A percentile compares a stretch with the other conserved stretches of the same genome.
Evolutionary conservation across 2,329 filamentous ascomycete genomes (phyloP).

Genomic region (Colletotrichum echinochloae): DNA sequence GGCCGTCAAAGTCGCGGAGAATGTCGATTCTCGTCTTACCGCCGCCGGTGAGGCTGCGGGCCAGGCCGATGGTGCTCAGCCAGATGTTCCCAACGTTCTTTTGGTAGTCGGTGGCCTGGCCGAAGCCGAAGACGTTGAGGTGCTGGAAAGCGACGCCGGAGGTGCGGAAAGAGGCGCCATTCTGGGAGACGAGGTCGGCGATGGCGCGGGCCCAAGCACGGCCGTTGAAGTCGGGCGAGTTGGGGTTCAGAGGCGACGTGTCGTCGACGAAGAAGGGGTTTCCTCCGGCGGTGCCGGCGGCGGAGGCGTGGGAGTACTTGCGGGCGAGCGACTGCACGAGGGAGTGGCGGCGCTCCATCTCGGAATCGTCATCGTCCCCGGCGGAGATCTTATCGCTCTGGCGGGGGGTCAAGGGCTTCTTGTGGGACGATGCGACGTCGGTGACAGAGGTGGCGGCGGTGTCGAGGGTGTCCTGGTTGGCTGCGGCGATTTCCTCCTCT

Average conservation of each 20-base stretch:
- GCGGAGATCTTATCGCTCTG: conserved; percentile 47
- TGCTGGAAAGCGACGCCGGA: conserved; percentile 75
- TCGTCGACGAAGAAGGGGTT: conserved; percentile 66
- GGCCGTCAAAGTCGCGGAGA: conserved; percentile 73
- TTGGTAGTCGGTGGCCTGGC: conserved; percentile 77
- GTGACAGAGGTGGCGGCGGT: conserved; percentile 54
- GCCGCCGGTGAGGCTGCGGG: conserved; percentile 64
- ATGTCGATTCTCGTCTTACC: conserved; percentile 74
- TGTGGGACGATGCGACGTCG: conserved; percentile 48
- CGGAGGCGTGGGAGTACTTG: conserved; percentile 64
- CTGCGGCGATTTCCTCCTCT: conserved; percentile 44
- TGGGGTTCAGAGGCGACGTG: conserved; percentile 66
- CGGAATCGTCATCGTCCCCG: conserved; percentile 55
- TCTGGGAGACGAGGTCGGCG: conserved; percentile 62
- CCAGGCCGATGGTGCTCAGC: conserved; percentile 60
- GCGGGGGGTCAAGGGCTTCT: conserved; percentile 29
- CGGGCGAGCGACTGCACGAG: conserved; percentile 68
- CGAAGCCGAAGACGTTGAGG: conserved; percentile 76
- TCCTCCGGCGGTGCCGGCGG: conserved; percentile 47
- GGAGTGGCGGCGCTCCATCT: conserved; percentile 63
- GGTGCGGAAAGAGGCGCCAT: conserved; percentile 68
- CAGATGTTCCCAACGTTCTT: conserved; percentile 74
- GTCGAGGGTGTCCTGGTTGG: conserved; percentile 46
- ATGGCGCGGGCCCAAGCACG: conserved; percentile 72
- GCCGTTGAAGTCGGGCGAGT: conserved; percentile 64